Evolutionary conservation across 768 basidiomycete genomes (phyloP).

Genomic region (Mycena galopus): DNA sequence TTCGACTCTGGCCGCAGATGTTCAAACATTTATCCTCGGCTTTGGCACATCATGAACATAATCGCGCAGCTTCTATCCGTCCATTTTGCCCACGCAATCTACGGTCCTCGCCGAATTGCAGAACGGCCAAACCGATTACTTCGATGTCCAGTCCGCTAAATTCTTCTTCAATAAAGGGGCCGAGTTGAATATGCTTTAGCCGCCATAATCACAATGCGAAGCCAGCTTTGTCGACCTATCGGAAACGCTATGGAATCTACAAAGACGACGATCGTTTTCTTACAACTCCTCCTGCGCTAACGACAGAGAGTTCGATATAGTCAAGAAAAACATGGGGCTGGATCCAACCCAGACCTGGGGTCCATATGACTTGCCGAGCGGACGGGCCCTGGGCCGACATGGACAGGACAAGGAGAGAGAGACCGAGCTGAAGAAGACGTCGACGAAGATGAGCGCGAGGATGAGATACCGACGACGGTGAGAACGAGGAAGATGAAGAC

Average conservation of each 20-base stretch:
- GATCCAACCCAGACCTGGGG: conserved; percentile 7
- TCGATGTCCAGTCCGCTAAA: neutral
- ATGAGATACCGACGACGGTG: conserved; percentile 4
- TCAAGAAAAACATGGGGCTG: conserved; percentile 15
- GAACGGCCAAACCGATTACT: neutral
- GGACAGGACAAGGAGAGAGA: too few species aligned
- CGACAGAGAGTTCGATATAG: conserved; percentile 19
- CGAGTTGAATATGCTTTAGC: conserved; percentile 17
- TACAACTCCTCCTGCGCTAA: neutral
- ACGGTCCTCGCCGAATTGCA: neutral
- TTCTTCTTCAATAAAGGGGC: conserved; percentile 27
- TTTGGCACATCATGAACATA: conserved; percentile 20
- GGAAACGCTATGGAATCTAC: neutral
- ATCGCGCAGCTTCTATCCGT: conserved; percentile 26
- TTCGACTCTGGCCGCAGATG: conserved; percentile 7
- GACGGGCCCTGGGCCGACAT: neutral
- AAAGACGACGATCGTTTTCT: neutral
- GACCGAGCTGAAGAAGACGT: too few species aligned
- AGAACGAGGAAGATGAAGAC: neutral
- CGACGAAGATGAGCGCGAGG: too few species aligned
- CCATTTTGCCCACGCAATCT: conserved; percentile 5
- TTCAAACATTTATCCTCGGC: conserved; percentile 35
- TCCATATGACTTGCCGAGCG: neutral
- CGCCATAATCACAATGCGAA: conserved; percentile 7
- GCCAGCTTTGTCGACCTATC: neutral